phyloP scores from a whole-genome alignment of 129 eudicot species.

The Artemisia argyi region DNA sequence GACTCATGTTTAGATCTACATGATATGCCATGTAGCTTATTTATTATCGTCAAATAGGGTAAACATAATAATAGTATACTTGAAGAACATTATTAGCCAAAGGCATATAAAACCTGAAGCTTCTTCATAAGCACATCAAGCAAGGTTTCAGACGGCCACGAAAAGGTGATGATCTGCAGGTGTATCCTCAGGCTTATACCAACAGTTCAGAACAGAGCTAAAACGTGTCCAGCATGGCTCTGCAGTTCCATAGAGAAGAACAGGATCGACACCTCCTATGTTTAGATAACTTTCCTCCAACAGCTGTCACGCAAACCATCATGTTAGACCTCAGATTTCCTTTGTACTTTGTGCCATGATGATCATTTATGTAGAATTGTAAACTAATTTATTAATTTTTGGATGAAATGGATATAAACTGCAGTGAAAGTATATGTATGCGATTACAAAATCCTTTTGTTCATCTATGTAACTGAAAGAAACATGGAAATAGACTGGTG shows the following conservation, averaged over 20 bases:
- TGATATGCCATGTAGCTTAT: conserved; percentile 6
- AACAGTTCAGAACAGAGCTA: conserved; percentile 11
- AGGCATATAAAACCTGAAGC: conserved; percentile 18
- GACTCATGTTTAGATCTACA: conserved; percentile 12
- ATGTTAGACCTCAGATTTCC: not conserved
- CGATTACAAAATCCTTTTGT: not conserved
- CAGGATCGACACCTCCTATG: not conserved
- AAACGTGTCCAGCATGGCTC: conserved; percentile 18
- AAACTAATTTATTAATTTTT: not conserved
- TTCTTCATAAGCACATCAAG: conserved; percentile 8
- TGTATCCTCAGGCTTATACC: conserved; percentile 1
- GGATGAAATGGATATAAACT: not conserved
- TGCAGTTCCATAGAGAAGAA: conserved; percentile 20
- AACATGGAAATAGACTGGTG: not conserved
- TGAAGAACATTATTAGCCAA: conserved; percentile 10
- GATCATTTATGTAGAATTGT: not conserved
- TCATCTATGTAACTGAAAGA: not conserved
- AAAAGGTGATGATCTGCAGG: not conserved
- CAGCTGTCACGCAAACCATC: not conserved
- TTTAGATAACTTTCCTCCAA: conserved; percentile 13
- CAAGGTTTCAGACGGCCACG: conserved; percentile 17
- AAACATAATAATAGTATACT: not conserved
- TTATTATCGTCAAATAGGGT: conserved; percentile 1
- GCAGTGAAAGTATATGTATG: not conserved
- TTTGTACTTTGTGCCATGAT: not conserved